Evolutionary conservation across 257 asterid genomes (phyloP).

Genomic region (Solanum chmielewskii): DNA sequence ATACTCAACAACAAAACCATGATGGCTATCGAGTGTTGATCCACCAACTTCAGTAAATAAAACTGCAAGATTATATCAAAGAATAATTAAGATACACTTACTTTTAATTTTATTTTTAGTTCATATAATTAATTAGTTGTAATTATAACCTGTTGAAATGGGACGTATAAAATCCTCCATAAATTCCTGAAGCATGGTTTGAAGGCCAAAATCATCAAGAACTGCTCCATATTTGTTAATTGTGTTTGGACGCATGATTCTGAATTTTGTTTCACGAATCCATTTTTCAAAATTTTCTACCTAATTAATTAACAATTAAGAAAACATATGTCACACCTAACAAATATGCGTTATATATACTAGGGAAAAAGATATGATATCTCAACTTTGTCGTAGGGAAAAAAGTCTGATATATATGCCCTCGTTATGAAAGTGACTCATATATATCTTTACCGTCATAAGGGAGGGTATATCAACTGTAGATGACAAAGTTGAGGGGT

Average conservation of each 20-base stretch:
- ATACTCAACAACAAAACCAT: conserved; percentile 91
- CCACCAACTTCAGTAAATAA: conserved; percentile 90
- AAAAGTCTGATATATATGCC: too few relatives aligned
- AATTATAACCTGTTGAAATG: conserved; percentile 44
- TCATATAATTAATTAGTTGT: background rate
- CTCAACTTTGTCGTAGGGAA: too few relatives aligned
- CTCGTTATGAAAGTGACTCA: too few relatives aligned
- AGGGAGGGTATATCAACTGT: too few relatives aligned
- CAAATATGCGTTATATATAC: background rate
- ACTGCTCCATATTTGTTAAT: conserved; percentile 91
- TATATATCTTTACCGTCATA: too few relatives aligned
- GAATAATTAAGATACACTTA: background rate
- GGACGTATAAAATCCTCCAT: conserved; percentile 84
- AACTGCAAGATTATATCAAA: conserved; percentile 34
- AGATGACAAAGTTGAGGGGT: too few relatives aligned
- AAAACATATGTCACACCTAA: conserved; percentile 3
- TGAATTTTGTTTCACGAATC: conserved; percentile 93
- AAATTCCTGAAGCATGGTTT: conserved; percentile 72
- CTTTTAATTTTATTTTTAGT: background rate
- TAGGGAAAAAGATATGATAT: too few relatives aligned
- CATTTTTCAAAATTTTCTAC: conserved; percentile 91
- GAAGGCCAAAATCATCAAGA: conserved; percentile 97
- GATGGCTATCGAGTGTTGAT: conserved; percentile 74
- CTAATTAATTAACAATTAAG: conserved; percentile 28
- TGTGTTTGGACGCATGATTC: conserved; percentile 91